Base-by-base conservation (phyloP, 2,329 filamentous ascomycete species). In the Aspergillus glaucus region DNA sequence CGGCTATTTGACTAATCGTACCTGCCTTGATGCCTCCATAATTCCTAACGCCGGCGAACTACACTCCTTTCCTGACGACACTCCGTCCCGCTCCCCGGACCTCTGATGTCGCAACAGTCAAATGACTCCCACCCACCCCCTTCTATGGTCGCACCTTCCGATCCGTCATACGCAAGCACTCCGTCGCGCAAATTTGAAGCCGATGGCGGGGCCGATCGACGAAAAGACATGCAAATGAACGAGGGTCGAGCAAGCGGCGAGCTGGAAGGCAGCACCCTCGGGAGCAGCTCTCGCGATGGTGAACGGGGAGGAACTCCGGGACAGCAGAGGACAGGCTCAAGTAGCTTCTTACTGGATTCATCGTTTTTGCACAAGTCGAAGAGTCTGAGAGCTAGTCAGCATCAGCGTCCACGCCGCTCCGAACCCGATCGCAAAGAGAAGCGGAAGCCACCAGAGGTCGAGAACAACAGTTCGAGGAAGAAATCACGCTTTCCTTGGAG, bases 331-430 rank as follows among this genome's bases (percentile, higher is more conserved):
- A 58, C 50, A 34, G 67, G 55, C 53, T 71, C 71, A 6, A 63
- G 72, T 46, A 69, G 70, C 3, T 75, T 75, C 50, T 57, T 80
- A 39, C 62, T 79, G 34, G 74, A 77, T 55, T 68, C 55, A 62
- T 70, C 52, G 52, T 53, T 63, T 52, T 26, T 65, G 39, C 52
- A 63, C 55, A 53, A 61, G 50, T 51, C 63, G 46, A 60, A 54
- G 44, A 60, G 55, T 45, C 49, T 62, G 51, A 51, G 58, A 36
- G 50, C 58, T 41, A 58, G 58, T 43, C 55, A 40, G 15, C 48
- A 59, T 30, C 55, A 62, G 34, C 55, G 49, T 9, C 46, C 60
- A 43, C 56, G 50, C 32, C 58, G 55, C 44, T 59, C 63, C 26
- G 55, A 60, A 28, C 56, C 59, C 7, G 64, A 69, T 22, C 53